Evolutionary conservation across 1,139 yeast genomes (phyloP), one percentile per base, ranked within the genome.

Genomic region (Ogataea hybrid): DNA sequence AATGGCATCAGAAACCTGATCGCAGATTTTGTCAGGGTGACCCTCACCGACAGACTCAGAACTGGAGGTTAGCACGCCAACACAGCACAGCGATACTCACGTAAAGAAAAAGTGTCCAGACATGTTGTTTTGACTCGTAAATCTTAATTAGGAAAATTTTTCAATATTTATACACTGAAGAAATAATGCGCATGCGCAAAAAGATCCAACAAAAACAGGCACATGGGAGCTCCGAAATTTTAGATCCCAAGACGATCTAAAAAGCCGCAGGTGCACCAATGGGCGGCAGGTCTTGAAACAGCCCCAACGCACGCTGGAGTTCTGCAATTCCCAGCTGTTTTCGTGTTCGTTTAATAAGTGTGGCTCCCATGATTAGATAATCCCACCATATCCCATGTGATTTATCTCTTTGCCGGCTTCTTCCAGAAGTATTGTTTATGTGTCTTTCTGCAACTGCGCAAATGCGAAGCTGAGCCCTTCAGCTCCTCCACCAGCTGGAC

Each of bases 11-110:
- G 96, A 86, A 55, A 94, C 96, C 77, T 92, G 99, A 72, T 92
- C 98, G 75, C 98, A 92, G 75, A 92, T 94, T 83, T 92, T 92
- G 69, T 92, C 98, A 66, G 98, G 97, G 81, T 92, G 97, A 65
- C 97, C 97, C 72, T 88, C 96, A 75, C 96, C 96, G 59, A 88
- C 96, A 57, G 96, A 88, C 76, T 92, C 98, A 58, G 97, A 90
- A 44, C 60, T 96, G 86, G 68, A 12, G 21, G 41, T 44, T 34
- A 42, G 47, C 22, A n/a, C 10, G 7, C 16, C 20, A 28, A 33
- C 18, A 11, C 5, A 6, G 14, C 10, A 10, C 10, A 10, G 9
- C 17, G 25, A 11, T 33, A 54, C 57, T 40, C 51, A 53, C 54
- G 63, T 59, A 50, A 60, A 58, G 37, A 58, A 54, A 49, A 60